Evolutionary conservation across 352 stramenopile genomes (phyloP).

Genomic region (Phytophthora podocarpi): DNA sequence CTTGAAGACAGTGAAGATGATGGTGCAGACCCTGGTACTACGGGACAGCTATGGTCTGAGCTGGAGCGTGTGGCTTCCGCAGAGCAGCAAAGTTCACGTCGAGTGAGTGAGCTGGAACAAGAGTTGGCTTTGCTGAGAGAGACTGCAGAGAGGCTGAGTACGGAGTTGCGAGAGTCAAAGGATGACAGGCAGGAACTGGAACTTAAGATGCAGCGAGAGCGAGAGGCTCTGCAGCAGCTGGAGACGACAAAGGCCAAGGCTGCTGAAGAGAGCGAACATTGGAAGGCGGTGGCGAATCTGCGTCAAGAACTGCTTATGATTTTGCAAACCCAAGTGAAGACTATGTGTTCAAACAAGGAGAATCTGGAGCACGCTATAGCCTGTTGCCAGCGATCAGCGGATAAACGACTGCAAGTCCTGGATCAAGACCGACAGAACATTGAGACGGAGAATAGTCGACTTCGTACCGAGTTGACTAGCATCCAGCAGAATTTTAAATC

Average conservation of each 20-base stretch:
- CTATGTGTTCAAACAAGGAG: slow-evolving; percentile 9
- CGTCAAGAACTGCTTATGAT: slow-evolving; percentile 9
- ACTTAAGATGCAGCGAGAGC: background rate
- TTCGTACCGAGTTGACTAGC: slow-evolving; percentile 16
- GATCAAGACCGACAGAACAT: slow-evolving; percentile 14
- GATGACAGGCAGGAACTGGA: background rate
- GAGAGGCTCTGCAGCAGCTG: background rate
- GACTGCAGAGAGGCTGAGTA: slow-evolving; percentile 13
- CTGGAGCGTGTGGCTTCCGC: background rate
- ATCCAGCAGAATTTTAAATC: slow-evolving; percentile 6
- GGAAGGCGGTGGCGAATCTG: slow-evolving; percentile 4
- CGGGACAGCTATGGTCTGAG: slow-evolving; percentile 3
- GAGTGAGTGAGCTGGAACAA: slow-evolving; percentile 14
- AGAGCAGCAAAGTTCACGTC: slow-evolving; percentile 9
- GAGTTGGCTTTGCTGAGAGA: slow-evolving; percentile 14
- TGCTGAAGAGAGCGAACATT: slow-evolving; percentile 2
- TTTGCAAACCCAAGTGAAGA: slow-evolving; percentile 22
- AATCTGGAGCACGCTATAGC: slow-evolving; percentile 20
- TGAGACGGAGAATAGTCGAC: slow-evolving; percentile 18
- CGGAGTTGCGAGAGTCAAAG: background rate
- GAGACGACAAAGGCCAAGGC: background rate
- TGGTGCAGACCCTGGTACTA: background rate
- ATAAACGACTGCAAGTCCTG: slow-evolving; percentile 17
- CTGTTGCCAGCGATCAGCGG: slow-evolving; percentile 24
- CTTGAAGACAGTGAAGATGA: slow-evolving; percentile 20